phyloP scores from a whole-genome alignment of 495 filamentous ascomycete species.

The Penicillium cinerascens region DNA sequence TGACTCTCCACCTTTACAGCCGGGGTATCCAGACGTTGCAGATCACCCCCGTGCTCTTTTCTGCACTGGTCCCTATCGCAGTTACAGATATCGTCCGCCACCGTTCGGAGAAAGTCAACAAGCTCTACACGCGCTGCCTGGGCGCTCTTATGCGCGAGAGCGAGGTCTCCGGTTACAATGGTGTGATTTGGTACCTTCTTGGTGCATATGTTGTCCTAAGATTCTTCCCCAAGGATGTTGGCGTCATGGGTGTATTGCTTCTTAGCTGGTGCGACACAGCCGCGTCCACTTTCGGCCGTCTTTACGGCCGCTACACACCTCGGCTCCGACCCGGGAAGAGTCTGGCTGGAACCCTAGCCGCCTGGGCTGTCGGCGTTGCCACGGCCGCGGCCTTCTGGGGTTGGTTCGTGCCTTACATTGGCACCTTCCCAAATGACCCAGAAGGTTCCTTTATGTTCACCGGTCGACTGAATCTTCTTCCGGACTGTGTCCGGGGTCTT shows the following conservation, averaged over 20 bases:
- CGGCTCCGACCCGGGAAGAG: slow-evolving; percentile 84
- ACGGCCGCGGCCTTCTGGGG: slow-evolving; percentile 89
- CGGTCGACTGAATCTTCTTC: slow-evolving; percentile 64
- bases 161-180: slow-evolving; percentile 89
- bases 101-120: slow-evolving; percentile 74
- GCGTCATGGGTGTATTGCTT: slow-evolving; percentile 79
- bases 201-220: slow-evolving; percentile 81
- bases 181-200: slow-evolving; percentile 92
- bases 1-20: slow-evolving; percentile 79
- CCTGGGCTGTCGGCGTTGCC: slow-evolving; percentile 71
- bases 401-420: slow-evolving; percentile 66
- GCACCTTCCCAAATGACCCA: slow-evolving; percentile 61
- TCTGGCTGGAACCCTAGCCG: slow-evolving; percentile 81
- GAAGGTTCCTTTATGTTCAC: slow-evolving; percentile 77
- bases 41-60: slow-evolving; percentile 80
- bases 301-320: slow-evolving; percentile 82
- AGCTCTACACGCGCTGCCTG: slow-evolving; percentile 75
- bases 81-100: slow-evolving; percentile 79
- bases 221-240: slow-evolving; percentile 93
- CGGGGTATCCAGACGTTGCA: slow-evolving; percentile 65
- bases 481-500: slow-evolving; percentile 44
- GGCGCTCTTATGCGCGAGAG: slow-evolving; percentile 95
- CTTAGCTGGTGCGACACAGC: slow-evolving; percentile 98
- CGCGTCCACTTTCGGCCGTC: slow-evolving; percentile 84
- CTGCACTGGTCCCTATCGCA: slow-evolving; percentile 83